phyloP scores from a whole-genome alignment of 371 early-diverging fungal species.

The Encephalitozoon cuniculi region DNA sequence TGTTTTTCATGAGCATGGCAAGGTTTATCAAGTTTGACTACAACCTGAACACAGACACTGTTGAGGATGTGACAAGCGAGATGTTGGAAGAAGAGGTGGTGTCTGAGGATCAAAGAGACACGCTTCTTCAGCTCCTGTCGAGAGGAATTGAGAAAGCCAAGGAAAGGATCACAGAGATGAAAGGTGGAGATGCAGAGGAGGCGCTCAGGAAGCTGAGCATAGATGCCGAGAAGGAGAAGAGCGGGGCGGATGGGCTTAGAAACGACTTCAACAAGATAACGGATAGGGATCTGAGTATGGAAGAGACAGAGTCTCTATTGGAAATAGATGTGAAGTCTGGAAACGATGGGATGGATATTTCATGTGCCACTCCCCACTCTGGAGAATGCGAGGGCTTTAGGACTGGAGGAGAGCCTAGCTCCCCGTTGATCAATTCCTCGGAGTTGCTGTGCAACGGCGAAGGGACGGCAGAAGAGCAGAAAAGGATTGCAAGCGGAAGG shows the following conservation, averaged over 20 bases:
- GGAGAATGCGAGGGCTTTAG: background rate
- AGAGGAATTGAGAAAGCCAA: conserved; percentile 35
- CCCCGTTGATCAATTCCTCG: background rate
- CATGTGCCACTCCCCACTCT: background rate
- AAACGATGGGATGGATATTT: background rate
- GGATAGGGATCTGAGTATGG: background rate
- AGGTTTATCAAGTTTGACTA: conserved; percentile 73
- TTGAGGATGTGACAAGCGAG: conserved; percentile 76
- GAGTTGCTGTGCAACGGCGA: background rate
- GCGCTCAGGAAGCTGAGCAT: background rate
- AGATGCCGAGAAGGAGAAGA: background rate
- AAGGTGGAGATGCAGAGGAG: background rate
- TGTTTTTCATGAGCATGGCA: conserved; percentile 64
- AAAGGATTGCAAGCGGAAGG: background rate
- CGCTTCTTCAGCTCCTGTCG: conserved; percentile 23
- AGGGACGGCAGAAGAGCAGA: background rate
- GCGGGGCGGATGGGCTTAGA: background rate
- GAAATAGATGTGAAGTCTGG: background rate
- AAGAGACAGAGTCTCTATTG: background rate
- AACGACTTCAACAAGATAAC: conserved; percentile 9
- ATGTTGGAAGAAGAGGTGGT: conserved; percentile 63
- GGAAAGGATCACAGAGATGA: background rate
- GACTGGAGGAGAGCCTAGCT: background rate
- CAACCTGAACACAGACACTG: conserved; percentile 73
- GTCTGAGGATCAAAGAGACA: conserved; percentile 35